Base-by-base conservation (phyloP, 495 filamentous ascomycete genomes). In the Annulohypoxylon moriforme region DNA sequence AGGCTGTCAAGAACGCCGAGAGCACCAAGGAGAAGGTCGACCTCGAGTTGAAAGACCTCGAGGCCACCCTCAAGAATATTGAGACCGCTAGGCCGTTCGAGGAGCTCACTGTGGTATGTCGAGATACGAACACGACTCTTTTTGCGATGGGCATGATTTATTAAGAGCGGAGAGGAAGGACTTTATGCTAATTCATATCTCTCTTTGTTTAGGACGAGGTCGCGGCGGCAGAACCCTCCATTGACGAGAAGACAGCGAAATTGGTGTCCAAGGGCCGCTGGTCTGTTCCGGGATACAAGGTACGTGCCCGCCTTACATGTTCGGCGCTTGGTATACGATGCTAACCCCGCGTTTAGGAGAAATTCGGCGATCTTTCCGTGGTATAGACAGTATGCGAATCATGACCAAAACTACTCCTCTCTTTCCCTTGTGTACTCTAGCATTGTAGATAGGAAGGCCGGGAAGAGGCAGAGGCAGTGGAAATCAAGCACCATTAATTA, bases 201-300 rank as follows among this genome's bases (percentile, higher is more conserved):
- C 16, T 69, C n/a, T 25, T 38, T 52, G 56, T 68, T 34, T 77
- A 96, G 94, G 96, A 98, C 82, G 96, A 99, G 79, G 92, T 99
- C 81, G 93, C 91, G 64, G 88, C 91, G 67, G 96, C 93, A 64
- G 91, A 92, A 77, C 96, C 95, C 60, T 94, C 97, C 74, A 98
- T 98, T 81, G 96, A 99, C 81, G 88, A 94, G 88, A 93, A 94
- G 84, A 97, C 94, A 64, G 83, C 91, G 68, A 88, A 94, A 83
- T 87, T 98, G 79, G 94, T 98, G 55, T 92, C 92, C 80, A 98
- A 94, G 89, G 94, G 95, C 82, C 92, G 94, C 86, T 99, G 96
- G 96, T 86, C 88, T 84, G 93, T 96, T 74, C 93, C 96, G 53
- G 96, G 96, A 78, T 99, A 99, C 91, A 97, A 97, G 93, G 94